A percentile compares a stretch with the other conserved stretches of the same genome.
Evolutionary conservation across 1,284 basidiomycete species (phyloP).

Genomic region (Ganoderma sp.): DNA sequence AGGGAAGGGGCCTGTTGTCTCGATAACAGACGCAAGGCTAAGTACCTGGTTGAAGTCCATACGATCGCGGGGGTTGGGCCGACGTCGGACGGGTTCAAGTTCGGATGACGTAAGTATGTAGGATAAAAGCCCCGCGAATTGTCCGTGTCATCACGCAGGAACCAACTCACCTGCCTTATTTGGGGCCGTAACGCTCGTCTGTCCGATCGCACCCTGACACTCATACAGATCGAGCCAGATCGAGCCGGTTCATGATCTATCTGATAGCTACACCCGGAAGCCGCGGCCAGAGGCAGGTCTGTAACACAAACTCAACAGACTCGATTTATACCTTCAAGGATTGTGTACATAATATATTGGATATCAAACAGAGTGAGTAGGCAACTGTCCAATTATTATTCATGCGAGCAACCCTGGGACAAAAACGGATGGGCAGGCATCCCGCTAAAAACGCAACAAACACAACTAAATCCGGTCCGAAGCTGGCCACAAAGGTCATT

Average conservation of each 20-base stretch:
- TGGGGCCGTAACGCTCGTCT: not conserved
- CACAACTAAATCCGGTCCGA: not conserved
- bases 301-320: too few relatives aligned
- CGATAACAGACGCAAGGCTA: too few relatives aligned
- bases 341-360: not conserved
- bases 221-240: not conserved
- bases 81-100: too few relatives aligned
- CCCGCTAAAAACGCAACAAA: not conserved
- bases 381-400: not conserved
- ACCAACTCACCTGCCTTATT: not conserved
- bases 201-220: not conserved
- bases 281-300: not conserved
- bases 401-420: not conserved
- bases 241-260: not conserved
- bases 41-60: too few relatives aligned
- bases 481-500: not conserved
- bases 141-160: not conserved
- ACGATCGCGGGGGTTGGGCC: too few relatives aligned
- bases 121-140: not conserved
- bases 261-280: not conserved
- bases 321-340: not conserved
- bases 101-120: too few relatives aligned
- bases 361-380: not conserved
- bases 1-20: too few relatives aligned
- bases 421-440: not conserved